Evolutionary conservation across 2,329 filamentous ascomycete species (phyloP), one percentile per base, ranked within the genome.

Genomic region (Talaromyces sp.): DNA sequence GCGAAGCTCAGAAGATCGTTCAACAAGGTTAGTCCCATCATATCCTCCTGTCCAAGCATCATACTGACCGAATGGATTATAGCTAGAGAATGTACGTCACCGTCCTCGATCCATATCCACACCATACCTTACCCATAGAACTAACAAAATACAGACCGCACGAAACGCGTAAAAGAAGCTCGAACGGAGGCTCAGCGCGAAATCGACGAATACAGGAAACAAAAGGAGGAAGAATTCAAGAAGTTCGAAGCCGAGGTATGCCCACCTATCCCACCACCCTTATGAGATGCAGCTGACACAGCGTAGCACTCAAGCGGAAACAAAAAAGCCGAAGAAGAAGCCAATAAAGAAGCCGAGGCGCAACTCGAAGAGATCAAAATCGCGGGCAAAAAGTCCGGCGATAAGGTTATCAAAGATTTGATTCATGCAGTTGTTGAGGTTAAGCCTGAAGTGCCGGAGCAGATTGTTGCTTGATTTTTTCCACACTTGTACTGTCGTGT

Each of bases 1-100:
- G 93, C 81, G 94, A 98, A 81, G 95, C 95, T 67, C 94, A 97
- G 82, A 97, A 97, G 87, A 99, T 99, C 78, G 93, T 99, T 65
- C 94, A 98, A 81, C 93, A 95, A 87, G 91, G 94, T 96, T 79
- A 67, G 82, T 78, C 19, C 24, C 9, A 33, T 10, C 9, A 22
- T 39, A 37, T 11, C 10, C 2, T 19, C 2, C 37, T 50, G 69
- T 19, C 4, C 9, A 11, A 31, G 37, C 35, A 13, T 10, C 13
- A 50, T 41, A 50, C 54, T 64, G 54, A 64, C 62, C 59, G 11
- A 31, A 59, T 62, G 65, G 68, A 43, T 48, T 71, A 63, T 72
- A 96, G 92, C 92, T 74, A 87, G 92, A 87, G 92, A 96, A 87
- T 96, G 93, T 96, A 87, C 75, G 73, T 67, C 52, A 63, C 60